Base-by-base conservation (phyloP, 2,329 filamentous ascomycete species). In the Podosphaera aphanis region DNA sequence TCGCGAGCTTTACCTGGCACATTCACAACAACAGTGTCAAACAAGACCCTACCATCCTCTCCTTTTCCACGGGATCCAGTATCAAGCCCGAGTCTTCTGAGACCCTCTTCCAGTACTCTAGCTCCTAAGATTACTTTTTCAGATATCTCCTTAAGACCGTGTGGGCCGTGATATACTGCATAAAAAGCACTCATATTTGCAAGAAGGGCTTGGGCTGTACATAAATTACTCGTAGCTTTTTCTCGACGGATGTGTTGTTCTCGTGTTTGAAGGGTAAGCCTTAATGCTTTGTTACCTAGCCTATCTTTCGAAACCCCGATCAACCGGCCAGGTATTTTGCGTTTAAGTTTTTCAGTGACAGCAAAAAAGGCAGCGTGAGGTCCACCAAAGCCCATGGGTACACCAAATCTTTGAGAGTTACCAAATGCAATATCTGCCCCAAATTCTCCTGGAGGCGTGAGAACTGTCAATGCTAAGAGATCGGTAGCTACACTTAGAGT, bases 321-420 rank as follows among this genome's bases (percentile, higher is more conserved):
- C 25, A 94, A 66, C 53, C 88, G 80, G 38, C 86, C 88, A 3
- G 88, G 88, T 51, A 94, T 88, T 65, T 92, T 93, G 49, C 88
- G 74, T 73, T 94, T 94, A 65, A 88, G 77, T 63, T 88, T 83
- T 43, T 94, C 86, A 46, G 75, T 75, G 46, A 86, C 85, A 18
- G 88, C 83, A 60, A 95, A 94, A 71, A 95, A 95, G 16, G 86
- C 88, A 21, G 88, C 88, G 58, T 94, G 88, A n/a, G 88, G 88
- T 18, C 88, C 88, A 56, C 88, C 88, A 55, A 79, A 92, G 43
- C 88, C 88, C 59, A 94, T 75, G 2, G 88, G 86, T 11, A 95
- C 83, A 61, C 88, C 88, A 50, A 94, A 81, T 48, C 88, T 71
- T 65, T 95, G 88, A 15, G 88, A 78, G 57, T 79, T 93, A 53